A percentile compares a stretch with the other conserved stretches of the same genome.
Evolutionary conservation across 352 stramenopile species (phyloP).

Genomic region (Thraustochytrium striatum): DNA sequence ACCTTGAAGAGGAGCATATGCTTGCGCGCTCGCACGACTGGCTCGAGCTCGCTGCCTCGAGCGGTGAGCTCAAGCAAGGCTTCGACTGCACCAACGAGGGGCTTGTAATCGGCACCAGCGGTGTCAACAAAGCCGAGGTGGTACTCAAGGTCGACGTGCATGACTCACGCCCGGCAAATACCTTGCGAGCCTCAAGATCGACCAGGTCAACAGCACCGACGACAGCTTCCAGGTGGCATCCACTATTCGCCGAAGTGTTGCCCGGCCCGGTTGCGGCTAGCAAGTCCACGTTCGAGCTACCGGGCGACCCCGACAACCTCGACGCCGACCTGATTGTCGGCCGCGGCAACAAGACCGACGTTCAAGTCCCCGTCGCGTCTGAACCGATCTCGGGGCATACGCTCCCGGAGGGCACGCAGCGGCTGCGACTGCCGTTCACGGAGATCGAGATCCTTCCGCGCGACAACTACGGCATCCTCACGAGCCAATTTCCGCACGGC

Average conservation of each 20-base stretch:
- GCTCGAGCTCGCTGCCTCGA: background rate
- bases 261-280: background rate
- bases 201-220: background rate
- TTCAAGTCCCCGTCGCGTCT: too few relatives aligned
- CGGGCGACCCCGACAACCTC: background rate
- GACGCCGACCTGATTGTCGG: too few relatives aligned
- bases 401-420: background rate
- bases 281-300: background rate
- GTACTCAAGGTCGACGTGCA: background rate
- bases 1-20: background rate
- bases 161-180: conserved; percentile 5
- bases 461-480: conserved; percentile 13
- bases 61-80: background rate
- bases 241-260: conserved; percentile 8
- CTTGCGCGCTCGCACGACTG: background rate
- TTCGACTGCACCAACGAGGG: conserved; percentile 22
- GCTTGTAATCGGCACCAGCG: conserved; percentile 23
- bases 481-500: conserved; percentile 10
- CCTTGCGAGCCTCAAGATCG: conserved; percentile 2
- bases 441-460: conserved; percentile 24
- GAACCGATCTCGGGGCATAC: too few relatives aligned
- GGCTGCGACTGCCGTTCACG: conserved; percentile 4
- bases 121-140: conserved; percentile 38
- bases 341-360: background rate
- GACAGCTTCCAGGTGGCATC: conserved; percentile 17